Evolutionary conservation across 768 basidiomycete genomes (phyloP).

Genomic region (Pholiota molesta): DNA sequence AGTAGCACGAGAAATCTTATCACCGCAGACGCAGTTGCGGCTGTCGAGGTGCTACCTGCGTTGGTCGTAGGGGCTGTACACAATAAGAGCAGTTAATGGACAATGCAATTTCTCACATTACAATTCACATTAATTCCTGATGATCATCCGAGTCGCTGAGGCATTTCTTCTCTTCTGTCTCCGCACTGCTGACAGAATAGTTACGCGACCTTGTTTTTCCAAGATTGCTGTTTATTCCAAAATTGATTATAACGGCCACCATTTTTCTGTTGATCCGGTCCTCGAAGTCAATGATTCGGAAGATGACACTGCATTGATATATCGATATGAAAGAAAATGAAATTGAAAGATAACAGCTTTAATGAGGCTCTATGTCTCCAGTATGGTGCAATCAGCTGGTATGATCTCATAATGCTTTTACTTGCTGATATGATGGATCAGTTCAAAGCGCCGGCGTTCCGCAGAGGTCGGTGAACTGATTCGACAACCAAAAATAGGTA

Average conservation of each 20-base stretch:
- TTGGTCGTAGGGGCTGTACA: neutral
- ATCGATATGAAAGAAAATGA: neutral
- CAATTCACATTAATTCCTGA: neutral
- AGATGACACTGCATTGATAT: neutral
- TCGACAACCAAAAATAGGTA: neutral
- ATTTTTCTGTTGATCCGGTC: neutral
- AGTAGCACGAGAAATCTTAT: neutral
- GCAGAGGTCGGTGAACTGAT: constrained; percentile 10
- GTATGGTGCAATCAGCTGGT: neutral
- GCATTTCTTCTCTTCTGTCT: neutral
- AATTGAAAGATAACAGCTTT: constrained; percentile 1
- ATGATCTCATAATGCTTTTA: neutral
- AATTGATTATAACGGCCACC: neutral
- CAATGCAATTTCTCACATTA: neutral
- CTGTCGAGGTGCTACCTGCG: neutral
- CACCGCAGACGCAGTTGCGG: neutral
- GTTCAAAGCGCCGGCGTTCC: constrained; percentile 7
- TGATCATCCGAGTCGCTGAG: neutral
- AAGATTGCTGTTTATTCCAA: neutral
- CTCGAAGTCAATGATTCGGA: too few species aligned
- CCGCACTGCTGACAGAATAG: neutral
- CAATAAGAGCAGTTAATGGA: neutral
- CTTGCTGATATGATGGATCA: neutral
- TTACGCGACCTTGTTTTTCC: neutral
- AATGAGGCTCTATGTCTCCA: neutral